Conservation (phyloP, 257 asterid genomes). For the Leptodermis oblonga region DNA sequence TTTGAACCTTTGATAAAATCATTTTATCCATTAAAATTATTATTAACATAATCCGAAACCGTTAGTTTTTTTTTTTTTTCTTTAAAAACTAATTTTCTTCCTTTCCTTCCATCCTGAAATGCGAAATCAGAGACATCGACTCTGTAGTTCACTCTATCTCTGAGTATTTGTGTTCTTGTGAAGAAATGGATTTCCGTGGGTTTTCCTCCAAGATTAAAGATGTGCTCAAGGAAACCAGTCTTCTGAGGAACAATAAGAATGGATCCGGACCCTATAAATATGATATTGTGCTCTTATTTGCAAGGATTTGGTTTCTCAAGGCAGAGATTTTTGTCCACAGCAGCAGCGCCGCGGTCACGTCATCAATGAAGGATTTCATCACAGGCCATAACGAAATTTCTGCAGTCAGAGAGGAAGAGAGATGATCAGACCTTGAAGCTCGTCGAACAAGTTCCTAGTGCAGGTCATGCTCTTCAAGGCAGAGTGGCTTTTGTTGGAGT, state of each 20-base stretch:
- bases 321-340: slow-evolving; percentile 10
- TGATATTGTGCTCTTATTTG: not conserved
- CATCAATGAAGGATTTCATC: not conserved
- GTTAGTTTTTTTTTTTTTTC: no score
- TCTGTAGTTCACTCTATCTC: no score
- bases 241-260: not conserved
- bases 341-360: not conserved
- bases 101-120: no score
- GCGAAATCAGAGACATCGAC: no score
- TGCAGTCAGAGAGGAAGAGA: not conserved
- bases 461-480: slow-evolving; percentile 14
- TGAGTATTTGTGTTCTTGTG: no score
- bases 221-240: not conserved
- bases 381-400: not conserved
- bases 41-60: no score
- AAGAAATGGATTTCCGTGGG: not conserved
- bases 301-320: not conserved
- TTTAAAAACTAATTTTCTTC: no score
- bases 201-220: not conserved
- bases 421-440: not conserved
- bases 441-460: not conserved
- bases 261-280: not conserved
- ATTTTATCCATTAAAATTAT: no score
- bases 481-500: not conserved
- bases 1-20: no score